Base-by-base conservation (phyloP, 2,329 filamentous ascomycete genomes). In the Sarocladium strictum region DNA sequence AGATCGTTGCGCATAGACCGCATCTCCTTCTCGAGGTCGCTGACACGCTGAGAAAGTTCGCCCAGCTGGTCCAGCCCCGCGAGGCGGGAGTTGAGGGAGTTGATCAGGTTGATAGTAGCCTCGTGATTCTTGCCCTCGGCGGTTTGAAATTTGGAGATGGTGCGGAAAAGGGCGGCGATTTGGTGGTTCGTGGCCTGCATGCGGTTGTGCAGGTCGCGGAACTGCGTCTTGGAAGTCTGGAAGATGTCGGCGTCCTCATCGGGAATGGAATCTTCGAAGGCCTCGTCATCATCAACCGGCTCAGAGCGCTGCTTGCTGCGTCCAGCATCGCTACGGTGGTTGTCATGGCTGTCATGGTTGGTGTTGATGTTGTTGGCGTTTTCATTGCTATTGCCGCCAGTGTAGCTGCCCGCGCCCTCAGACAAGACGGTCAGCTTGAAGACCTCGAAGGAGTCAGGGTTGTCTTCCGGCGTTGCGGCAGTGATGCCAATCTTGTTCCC, bases 401-500 rank as follows among this genome's bases (percentile, higher is more conserved):
- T 32, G 33, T 51, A 51, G 5, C 21, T 12, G 54, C 58, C 53
- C 32, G 58, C 64, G 56, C 62, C 73, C 63, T 83, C 80, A 11
- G 80, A 85, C 65, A 85, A 83, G 53, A 94, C 82, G 33, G 88
- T 79, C 66, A 97, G 81, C 68, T 93, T 95, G 77, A 92, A 94
- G 60, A 96, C 71, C 71, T 99, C 94, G 64, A 97, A 96, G 4
- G 90, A 96, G 72, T 99, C 94, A 1, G 94, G 91, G 63, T 85
- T 92, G 61, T 97, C 93, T 14, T 35, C 50, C 27, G 90, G 89
- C 2, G 90, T 93, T 15, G 90, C 89, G 40, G 93, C 94, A 12
- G 88, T 90, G 61, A 99, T 75, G 63, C 94, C 94, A 61, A 96
- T 89, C 67, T 82, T 81, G 74, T 97, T 95, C 61, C 89, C 89